A percentile compares a stretch with the other conserved stretches of the same genome.
These are phyloP conservation scores for Exobasidium rhododendri DNA, from an alignment of 1,284 basidiomycete species.

Conservation along the genomic window DNA sequence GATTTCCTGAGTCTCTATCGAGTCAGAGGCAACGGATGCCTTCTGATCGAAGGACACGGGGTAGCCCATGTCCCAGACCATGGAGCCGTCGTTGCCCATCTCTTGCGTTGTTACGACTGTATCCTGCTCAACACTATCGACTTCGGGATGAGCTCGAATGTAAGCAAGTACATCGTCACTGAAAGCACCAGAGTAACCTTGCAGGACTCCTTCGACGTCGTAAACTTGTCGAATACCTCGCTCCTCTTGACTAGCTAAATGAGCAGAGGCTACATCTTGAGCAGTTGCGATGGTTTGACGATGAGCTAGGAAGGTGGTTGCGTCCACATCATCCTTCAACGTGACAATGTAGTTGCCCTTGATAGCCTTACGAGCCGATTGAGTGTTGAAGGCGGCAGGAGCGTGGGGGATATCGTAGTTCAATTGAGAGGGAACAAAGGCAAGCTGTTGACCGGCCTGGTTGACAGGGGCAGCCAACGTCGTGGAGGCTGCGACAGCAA, in stretches of 20 bases:
- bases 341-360: constrained; percentile 50
- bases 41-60: constrained; percentile 66
- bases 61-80: constrained; percentile 37
- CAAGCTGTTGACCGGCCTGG: constrained; percentile 11
- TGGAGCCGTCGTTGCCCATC: constrained; percentile 44
- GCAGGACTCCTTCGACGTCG: constrained; percentile 57
- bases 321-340: constrained; percentile 46
- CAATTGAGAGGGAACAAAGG: constrained; percentile 17
- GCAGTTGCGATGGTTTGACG: constrained; percentile 33
- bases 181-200: constrained; percentile 84
- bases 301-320: constrained; percentile 41
- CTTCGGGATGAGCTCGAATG: constrained; percentile 82
- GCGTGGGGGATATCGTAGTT: constrained; percentile 8
- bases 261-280: constrained; percentile 37
- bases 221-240: constrained; percentile 46
- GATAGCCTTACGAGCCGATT: constrained; percentile 30
- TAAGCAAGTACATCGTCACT: constrained; percentile 69
- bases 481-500: constrained; percentile 2
- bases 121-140: constrained; percentile 88
- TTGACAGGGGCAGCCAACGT: constrained; percentile 4
- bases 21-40: constrained; percentile 25
- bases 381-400: constrained; percentile 13
- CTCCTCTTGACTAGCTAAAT: constrained; percentile 28
- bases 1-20: constrained; percentile 35
- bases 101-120: constrained; percentile 45